Conservation (phyloP, 2,329 filamentous ascomycete genomes). For the Alternaria arborescens region DNA sequence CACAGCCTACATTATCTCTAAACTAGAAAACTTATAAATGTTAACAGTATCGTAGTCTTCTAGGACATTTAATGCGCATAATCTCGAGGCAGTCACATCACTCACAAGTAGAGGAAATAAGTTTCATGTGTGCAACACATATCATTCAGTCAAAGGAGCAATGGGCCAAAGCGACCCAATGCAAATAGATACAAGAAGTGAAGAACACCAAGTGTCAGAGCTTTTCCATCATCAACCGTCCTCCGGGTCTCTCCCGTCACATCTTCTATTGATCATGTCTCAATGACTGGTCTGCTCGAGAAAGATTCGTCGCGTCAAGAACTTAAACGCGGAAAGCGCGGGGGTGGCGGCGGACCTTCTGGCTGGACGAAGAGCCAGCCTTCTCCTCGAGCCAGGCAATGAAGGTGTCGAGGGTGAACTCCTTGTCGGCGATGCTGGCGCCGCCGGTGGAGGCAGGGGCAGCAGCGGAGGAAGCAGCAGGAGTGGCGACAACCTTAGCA, state of each 20-base stretch:
- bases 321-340: constrained; percentile 29
- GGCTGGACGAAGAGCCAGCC: constrained; percentile 20
- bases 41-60: too few relatives aligned
- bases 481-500: constrained; percentile 11
- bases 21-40: too few relatives aligned
- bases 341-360: constrained; percentile 30
- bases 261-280: not conserved
- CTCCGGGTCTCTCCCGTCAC: not conserved
- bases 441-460: constrained; percentile 8
- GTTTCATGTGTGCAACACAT: constrained; percentile 11
- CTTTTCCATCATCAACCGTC: not conserved
- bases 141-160: constrained; percentile 12
- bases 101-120: not conserved
- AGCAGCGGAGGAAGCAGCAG: constrained; percentile 5
- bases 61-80: too few relatives aligned
- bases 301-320: not conserved
- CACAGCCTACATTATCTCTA: too few relatives aligned
- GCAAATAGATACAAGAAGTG: constrained; percentile 29
- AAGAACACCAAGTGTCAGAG: constrained; percentile 13
- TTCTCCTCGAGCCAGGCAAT: constrained; percentile 35
- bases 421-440: constrained; percentile 15
- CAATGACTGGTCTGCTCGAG: not conserved
- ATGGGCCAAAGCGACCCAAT: constrained; percentile 5
- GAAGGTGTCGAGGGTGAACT: constrained; percentile 34
- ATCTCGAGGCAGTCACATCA: not conserved